These are phyloP conservation scores for Candida boidinii DNA, from an alignment of 805 yeast genomes.

Conservation along the genomic window DNA sequence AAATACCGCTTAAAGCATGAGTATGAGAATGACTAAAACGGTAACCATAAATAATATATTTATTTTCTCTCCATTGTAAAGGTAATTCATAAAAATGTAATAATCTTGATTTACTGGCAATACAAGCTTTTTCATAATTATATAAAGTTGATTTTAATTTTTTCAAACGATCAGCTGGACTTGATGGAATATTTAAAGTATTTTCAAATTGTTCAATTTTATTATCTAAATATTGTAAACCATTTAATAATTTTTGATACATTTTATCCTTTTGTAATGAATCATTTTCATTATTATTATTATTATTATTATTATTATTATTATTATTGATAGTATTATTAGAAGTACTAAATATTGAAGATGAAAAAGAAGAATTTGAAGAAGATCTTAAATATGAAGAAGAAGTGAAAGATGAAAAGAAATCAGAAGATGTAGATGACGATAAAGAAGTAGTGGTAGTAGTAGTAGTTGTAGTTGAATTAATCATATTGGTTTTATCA, in stretches of 20 bases:
- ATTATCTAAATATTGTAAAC: slow-evolving; percentile 30
- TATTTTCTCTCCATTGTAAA: slow-evolving; percentile 87
- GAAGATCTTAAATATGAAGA: no score
- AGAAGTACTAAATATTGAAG: no score
- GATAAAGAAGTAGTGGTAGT: no score
- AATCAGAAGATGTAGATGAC: no score
- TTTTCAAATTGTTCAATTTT: slow-evolving; percentile 31
- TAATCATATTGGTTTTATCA: no score
- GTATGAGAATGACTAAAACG: slow-evolving; percentile 63
- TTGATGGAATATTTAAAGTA: slow-evolving; percentile 20
- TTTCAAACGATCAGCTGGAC: slow-evolving; percentile 19
- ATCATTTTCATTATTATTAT: neutral
- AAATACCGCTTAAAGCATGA: slow-evolving; percentile 52
- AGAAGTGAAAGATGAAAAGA: no score
- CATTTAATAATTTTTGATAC: slow-evolving; percentile 25
- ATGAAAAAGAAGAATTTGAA: no score
- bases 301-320: neutral
- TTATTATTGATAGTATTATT: neutral
- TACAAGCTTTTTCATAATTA: slow-evolving; percentile 38
- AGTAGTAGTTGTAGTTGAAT: no score
- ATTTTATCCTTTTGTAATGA: slow-evolving; percentile 10
- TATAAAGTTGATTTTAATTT: slow-evolving; percentile 28
- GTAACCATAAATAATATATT: slow-evolving; percentile 77
- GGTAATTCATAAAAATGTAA: slow-evolving; percentile 85
- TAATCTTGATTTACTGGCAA: slow-evolving; percentile 34